phyloP scores from a whole-genome alignment of 2,329 filamentous ascomycete species.

The Balansia obtecta region DNA sequence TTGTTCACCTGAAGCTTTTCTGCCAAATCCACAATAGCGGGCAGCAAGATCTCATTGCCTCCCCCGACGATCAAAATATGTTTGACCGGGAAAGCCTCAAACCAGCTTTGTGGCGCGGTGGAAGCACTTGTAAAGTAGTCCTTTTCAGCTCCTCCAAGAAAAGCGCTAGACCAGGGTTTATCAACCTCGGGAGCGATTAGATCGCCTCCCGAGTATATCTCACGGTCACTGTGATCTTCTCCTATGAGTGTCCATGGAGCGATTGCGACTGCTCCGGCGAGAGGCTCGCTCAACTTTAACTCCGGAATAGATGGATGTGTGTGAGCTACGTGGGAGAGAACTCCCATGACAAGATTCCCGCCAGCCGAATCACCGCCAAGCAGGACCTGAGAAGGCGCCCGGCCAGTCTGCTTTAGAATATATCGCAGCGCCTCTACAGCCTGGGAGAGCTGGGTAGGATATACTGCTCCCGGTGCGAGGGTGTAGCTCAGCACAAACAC shows the following conservation, averaged over 20 bases:
- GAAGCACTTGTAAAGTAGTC: conserved; percentile 11
- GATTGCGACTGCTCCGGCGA: conserved; percentile 9
- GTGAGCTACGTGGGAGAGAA: conserved; percentile 13
- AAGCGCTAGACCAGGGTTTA: conserved; percentile 7
- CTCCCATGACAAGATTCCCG: conserved; percentile 11
- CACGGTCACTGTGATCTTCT: conserved; percentile 3
- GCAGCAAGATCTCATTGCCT: conserved; percentile 11
- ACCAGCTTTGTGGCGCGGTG: conserved; percentile 11
- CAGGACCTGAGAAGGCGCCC: conserved; percentile 7
- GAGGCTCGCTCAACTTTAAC: conserved; percentile 7
- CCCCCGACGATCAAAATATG: conserved; percentile 10
- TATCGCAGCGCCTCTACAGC: conserved; percentile 11
- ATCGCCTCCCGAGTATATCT: conserved; percentile 10
- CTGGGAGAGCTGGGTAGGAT: conserved; percentile 13
- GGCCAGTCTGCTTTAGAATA: conserved; percentile 7
- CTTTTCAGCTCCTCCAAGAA: conserved; percentile 6
- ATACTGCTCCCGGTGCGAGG: conserved; percentile 10
- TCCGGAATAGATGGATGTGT: conserved; percentile 10
- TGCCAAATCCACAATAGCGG: conserved; percentile 9
- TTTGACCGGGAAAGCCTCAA: conserved; percentile 10
- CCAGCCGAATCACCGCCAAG: conserved; percentile 14
- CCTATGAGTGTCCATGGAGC: conserved; percentile 11
- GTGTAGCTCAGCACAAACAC: conserved; percentile 11
- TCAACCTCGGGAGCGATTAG: conserved; percentile 9
- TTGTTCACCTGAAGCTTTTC: conserved; percentile 10